Base-by-base conservation (phyloP, 495 filamentous ascomycete species). In the Talaromyces thailandensis region DNA sequence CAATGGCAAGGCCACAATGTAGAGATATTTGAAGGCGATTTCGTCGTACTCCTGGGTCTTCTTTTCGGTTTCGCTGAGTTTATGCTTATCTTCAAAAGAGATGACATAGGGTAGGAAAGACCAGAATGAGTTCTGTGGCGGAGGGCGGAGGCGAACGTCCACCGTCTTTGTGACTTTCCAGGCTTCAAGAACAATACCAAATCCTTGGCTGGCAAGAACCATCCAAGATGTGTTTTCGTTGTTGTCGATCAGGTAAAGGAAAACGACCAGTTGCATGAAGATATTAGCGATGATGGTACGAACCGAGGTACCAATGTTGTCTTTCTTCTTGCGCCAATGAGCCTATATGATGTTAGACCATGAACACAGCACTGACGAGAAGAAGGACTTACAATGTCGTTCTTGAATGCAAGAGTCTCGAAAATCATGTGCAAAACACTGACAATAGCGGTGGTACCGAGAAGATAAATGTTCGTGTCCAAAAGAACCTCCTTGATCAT, bases 131-230 rank as follows among this genome's bases (percentile, higher is more conserved):
- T 81, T 85, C 1, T 85, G 78, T 3, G 83, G 75, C 0, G 88
- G 82, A 2, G 83, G 82, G 12, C 92, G 86, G 62, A 98, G 65
- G 64, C 92, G 88, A 59, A 98, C 91, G 66, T 98, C 85, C 63
- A 98, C 95, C 0, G 92, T 86, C 60, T 96, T 97, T n/a, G 94
- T 98, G 70, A 98, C 85, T 71, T 98, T 98, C 94, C 94, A 98
- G 18, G 94, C 86, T 76, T 98, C 94, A 60, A 98, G 86, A 8
- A 96, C 70, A 65, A 98, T 98, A 40, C 94, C 93, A 59, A 94
- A 86, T 21, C 91, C 94, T 75, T 98, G 94, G 14, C 90, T 88
- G 43, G 91, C 88, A 23, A 98, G 81, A 68, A 98, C 98, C 93
- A 98, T 97, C 93, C 94, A 98, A 53, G 90, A 94, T 5, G 94